Percentiles rank a stretch among this genome's conserved stretches.
phyloP scores from a whole-genome alignment of 148 eudicot genomes.

The Agrostemma githago region DNA sequence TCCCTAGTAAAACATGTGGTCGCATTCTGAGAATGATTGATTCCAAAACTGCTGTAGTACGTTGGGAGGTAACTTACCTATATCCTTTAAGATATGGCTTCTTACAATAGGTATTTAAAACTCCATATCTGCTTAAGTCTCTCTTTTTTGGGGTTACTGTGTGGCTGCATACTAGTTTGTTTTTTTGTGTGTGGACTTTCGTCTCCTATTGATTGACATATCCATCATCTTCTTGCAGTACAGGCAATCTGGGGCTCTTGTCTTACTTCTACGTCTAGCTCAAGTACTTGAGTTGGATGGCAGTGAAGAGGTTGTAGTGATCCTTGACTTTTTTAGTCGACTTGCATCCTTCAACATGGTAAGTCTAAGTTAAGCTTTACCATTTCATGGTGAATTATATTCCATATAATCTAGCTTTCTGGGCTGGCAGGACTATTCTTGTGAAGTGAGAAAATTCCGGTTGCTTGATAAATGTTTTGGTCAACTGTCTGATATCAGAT shows the following conservation, averaged over 20 bases:
- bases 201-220: neutral
- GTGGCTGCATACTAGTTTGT: conserved; percentile 3
- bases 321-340: conserved; percentile 76
- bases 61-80: conserved; percentile 77
- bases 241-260: conserved; percentile 65
- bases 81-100: neutral
- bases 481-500: neutral
- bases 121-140: neutral
- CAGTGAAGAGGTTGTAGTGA: conserved; percentile 54
- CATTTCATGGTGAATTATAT: neutral
- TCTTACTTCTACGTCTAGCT: conserved; percentile 77
- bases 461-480: conserved; percentile 1
- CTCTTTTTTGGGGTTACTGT: neutral
- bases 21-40: conserved; percentile 64
- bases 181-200: neutral
- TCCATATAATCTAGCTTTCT: neutral
- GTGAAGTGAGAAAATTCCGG: neutral
- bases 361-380: conserved; percentile 18
- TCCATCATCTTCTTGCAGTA: conserved; percentile 41
- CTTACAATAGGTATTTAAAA: neutral
- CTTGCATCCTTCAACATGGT: conserved; percentile 76
- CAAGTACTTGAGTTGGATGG: conserved; percentile 46
- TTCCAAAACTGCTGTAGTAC: conserved; percentile 61
- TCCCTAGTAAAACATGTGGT: conserved; percentile 75
- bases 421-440: conserved; percentile 3